phyloP scores from a whole-genome alignment of 1,284 basidiomycete genomes.

The Ganoderma meredithae region DNA sequence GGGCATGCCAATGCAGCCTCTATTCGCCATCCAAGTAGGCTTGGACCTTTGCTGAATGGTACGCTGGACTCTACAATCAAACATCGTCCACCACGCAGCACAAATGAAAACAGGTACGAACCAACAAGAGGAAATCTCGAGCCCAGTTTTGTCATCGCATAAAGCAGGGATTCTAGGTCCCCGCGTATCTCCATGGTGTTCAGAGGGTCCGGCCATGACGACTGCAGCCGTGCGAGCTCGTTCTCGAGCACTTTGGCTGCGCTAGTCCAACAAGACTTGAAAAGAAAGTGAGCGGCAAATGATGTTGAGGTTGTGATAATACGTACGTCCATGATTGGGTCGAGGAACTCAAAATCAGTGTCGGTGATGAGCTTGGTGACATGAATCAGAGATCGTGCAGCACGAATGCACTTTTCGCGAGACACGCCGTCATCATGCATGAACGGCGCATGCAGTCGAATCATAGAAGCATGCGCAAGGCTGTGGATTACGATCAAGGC shows the following conservation, averaged over 20 bases:
- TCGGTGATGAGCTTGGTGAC: constrained; percentile 69
- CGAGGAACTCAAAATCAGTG: constrained; percentile 70
- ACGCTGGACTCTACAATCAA: constrained; percentile 34
- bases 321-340: constrained; percentile 77
- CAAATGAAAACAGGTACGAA: constrained; percentile 37
- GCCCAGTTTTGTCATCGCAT: constrained; percentile 67
- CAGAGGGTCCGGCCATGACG: constrained; percentile 61
- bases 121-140: constrained; percentile 67
- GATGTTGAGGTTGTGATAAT: constrained; percentile 14
- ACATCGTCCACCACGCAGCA: no score
- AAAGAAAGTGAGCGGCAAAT: constrained; percentile 14
- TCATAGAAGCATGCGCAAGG: constrained; percentile 70
- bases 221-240: constrained; percentile 65
- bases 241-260: constrained; percentile 69
- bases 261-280: constrained; percentile 73
- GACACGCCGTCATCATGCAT: constrained; percentile 64
- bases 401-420: constrained; percentile 69
- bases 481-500: constrained; percentile 67
- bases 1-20: constrained; percentile 23
- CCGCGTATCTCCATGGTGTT: constrained; percentile 62
- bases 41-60: constrained; percentile 50
- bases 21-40: constrained; percentile 42
- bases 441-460: constrained; percentile 70
- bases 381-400: constrained; percentile 63
- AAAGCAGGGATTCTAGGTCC: constrained; percentile 66